phyloP scores from a whole-genome alignment of 495 filamentous ascomycete species.

The Hypoxylon crocopeplum region DNA sequence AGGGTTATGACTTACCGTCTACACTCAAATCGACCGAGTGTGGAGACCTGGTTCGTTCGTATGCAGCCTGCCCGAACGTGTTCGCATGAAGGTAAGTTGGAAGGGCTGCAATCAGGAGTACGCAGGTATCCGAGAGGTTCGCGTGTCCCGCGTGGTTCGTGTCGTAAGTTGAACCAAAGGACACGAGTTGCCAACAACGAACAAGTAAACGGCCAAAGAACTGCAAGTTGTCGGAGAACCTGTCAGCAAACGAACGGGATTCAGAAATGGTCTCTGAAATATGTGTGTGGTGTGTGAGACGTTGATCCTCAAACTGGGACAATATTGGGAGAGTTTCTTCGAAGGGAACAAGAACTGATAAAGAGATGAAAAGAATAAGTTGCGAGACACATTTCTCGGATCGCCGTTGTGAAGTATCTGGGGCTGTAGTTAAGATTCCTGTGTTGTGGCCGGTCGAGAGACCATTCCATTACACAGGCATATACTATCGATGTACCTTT shows the following conservation, averaged over 20 bases:
- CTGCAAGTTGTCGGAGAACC: conserved; percentile 34
- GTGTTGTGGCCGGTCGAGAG: conserved; percentile 39
- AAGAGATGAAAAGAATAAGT: conserved; percentile 38
- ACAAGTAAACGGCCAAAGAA: conserved; percentile 37
- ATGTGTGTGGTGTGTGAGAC: conserved; percentile 43
- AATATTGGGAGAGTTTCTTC: conserved; percentile 38
- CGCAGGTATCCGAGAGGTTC: conserved; percentile 49
- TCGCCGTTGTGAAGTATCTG: conserved; percentile 38
- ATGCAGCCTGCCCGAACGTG: conserved; percentile 60
- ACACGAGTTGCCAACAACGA: conserved; percentile 33
- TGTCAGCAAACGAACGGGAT: conserved; percentile 36
- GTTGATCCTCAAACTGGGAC: conserved; percentile 42
- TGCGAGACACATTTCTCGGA: conserved; percentile 40
- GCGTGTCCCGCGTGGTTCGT: conserved; percentile 39
- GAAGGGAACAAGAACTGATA: conserved; percentile 39
- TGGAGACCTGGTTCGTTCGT: conserved; percentile 45
- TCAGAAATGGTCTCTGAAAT: conserved; percentile 29
- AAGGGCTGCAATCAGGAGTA: conserved; percentile 48
- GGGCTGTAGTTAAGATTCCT: conserved; percentile 39
- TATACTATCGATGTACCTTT: conserved; percentile 44
- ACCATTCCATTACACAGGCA: conserved; percentile 42
- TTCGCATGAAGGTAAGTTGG: conserved; percentile 52
- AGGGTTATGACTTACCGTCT: conserved; percentile 29
- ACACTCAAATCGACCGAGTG: conserved; percentile 33
- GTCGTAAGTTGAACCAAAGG: conserved; percentile 37